These are phyloP conservation scores for Lathyrus sativus DNA, from an alignment of 306 rosid species.

Conservation along the genomic window DNA sequence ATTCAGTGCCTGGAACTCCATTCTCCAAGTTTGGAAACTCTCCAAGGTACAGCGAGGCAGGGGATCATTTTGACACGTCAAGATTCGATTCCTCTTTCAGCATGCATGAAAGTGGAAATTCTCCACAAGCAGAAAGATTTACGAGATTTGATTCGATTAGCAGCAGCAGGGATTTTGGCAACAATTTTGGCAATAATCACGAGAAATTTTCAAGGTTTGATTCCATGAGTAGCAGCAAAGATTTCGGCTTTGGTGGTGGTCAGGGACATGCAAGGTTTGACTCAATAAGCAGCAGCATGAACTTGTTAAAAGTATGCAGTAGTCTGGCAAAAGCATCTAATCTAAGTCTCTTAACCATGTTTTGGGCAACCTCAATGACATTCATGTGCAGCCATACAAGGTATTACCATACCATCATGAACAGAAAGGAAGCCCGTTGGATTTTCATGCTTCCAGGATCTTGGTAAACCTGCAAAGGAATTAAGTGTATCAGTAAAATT, in stretches of 20 bases:
- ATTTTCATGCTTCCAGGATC: too few species aligned
- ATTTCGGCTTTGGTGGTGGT: slow-evolving; percentile 47
- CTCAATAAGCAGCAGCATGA: slow-evolving; percentile 64
- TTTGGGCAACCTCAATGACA: too few species aligned
- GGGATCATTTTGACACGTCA: slow-evolving; percentile 79
- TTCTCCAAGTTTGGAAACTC: slow-evolving; percentile 78
- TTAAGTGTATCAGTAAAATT: too few species aligned
- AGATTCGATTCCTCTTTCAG: slow-evolving; percentile 84
- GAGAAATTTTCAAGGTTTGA: slow-evolving; percentile 51
- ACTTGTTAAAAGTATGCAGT: too few species aligned
- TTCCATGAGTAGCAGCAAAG: slow-evolving; percentile 62
- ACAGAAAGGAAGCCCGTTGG: too few species aligned
- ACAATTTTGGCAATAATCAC: slow-evolving; percentile 58
- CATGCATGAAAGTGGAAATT: slow-evolving; percentile 57
- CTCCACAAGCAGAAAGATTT: slow-evolving; percentile 52
- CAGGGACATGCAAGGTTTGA: slow-evolving; percentile 68
- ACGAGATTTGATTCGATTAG: slow-evolving; percentile 63
- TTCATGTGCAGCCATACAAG: too few species aligned
- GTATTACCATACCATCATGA: too few species aligned
- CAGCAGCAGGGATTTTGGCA: slow-evolving; percentile 63
- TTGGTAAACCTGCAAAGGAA: too few species aligned
- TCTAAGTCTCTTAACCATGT: too few species aligned
- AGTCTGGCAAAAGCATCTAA: too few species aligned
- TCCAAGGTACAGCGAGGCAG: slow-evolving; percentile 86
- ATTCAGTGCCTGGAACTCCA: slow-evolving; percentile 92